Evolutionary conservation across 352 stramenopile genomes (phyloP).

Genomic region (Pythium rhizo-oryzae): DNA sequence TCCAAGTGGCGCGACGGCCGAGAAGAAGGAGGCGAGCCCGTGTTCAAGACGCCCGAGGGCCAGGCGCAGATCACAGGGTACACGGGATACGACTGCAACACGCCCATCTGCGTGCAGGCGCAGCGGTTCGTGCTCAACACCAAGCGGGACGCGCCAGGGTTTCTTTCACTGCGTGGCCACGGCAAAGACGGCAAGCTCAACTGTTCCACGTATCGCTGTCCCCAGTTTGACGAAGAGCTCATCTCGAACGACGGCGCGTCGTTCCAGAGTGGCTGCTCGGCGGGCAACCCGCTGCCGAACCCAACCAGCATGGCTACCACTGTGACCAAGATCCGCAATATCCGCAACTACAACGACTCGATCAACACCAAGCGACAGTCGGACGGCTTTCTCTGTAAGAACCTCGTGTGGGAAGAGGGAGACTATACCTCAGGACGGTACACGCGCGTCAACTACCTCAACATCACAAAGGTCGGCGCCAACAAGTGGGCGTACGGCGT

Average conservation of each 20-base stretch:
- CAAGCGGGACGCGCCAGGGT: conserved; percentile 32
- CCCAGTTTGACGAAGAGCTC: conserved; percentile 85
- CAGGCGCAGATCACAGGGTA: conserved; percentile 91
- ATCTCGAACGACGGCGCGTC: conserved; percentile 92
- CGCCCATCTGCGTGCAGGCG: conserved; percentile 95
- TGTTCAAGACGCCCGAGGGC: conserved; percentile 93
- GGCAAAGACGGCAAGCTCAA: conserved; percentile 42
- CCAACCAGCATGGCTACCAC: conserved; percentile 38
- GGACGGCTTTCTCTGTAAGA: conserved; percentile 81
- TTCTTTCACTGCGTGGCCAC: conserved; percentile 64
- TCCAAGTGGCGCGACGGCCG: conserved; percentile 91
- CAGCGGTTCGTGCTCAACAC: conserved; percentile 92
- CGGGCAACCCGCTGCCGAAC: conserved; percentile 64
- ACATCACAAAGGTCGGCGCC: conserved; percentile 84
- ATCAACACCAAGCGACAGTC: conserved; percentile 65
- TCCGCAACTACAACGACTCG: conserved; percentile 55
- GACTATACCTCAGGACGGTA: conserved; percentile 87
- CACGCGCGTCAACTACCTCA: conserved; percentile 92
- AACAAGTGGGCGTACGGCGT: conserved; percentile 69
- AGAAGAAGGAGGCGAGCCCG: conserved; percentile 83
- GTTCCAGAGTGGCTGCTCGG: conserved; percentile 94
- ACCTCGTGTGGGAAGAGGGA: conserved; percentile 91
- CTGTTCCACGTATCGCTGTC: conserved; percentile 72
- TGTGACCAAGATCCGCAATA: conserved; percentile 46
- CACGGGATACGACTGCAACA: conserved; percentile 97